phyloP scores from a whole-genome alignment of 345 rosid species.

The Ceriops tagal region DNA sequence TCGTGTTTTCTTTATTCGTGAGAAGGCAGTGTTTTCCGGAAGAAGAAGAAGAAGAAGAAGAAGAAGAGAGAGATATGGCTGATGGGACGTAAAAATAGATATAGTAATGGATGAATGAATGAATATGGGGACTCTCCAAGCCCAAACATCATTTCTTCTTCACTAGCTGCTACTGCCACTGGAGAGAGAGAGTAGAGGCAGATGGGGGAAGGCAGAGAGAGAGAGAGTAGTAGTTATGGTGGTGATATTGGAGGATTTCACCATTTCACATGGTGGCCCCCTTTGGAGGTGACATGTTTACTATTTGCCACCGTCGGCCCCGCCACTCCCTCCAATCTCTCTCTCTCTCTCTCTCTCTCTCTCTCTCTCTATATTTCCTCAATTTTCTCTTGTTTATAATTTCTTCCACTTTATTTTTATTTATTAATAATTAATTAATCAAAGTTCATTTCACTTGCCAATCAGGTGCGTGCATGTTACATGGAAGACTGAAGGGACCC shows the following conservation, averaged over 20 bases:
- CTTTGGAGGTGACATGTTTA: conserved; percentile 6
- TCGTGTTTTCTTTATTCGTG: conserved; percentile 12
- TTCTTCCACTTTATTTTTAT: not conserved
- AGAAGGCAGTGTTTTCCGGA: conserved; percentile 10
- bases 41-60: not conserved
- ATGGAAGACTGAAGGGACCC: not conserved
- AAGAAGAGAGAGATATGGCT: not conserved
- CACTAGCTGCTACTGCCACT: not conserved
- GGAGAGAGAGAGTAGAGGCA: no score
- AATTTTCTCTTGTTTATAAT: not conserved
- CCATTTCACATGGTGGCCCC: conserved; percentile 27
- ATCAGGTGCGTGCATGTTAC: conserved; percentile 5
- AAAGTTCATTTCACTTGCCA: conserved; percentile 1
- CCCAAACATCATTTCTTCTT: not conserved
- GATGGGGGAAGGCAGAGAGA: not conserved
- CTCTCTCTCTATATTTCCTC: no score
- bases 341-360: not conserved
- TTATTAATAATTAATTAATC: no score
- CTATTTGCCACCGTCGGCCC: conserved; percentile 33
- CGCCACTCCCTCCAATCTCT: conserved; percentile 28
- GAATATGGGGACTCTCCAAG: not conserved
- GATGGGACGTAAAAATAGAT: conserved; percentile 23
- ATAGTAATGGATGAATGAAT: conserved; percentile 10
- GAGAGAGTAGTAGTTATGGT: not conserved
- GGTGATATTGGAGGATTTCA: conserved; percentile 4